Evolutionary conservation across 768 basidiomycete genomes (phyloP).

Genomic region (Lactarius vividus): DNA sequence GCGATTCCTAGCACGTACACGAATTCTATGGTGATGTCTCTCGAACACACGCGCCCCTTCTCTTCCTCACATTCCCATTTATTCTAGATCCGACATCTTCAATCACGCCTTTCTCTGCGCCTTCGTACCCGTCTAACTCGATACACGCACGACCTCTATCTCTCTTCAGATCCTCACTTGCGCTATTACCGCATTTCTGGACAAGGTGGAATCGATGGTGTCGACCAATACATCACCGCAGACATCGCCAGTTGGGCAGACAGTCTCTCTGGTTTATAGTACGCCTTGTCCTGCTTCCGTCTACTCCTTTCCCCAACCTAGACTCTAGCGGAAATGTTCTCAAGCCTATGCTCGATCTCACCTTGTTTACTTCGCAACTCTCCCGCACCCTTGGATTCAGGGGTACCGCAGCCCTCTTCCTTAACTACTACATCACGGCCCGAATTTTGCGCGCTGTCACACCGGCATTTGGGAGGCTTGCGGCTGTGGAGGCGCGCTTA

Average conservation of each 20-base stretch:
- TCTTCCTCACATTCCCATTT: background rate
- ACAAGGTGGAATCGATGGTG: slow-evolving; percentile 51
- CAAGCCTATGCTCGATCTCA: slow-evolving; percentile 86
- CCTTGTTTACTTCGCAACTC: slow-evolving; percentile 91
- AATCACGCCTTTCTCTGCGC: slow-evolving; percentile 78
- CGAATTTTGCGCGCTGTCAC: slow-evolving; percentile 80
- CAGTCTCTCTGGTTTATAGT: slow-evolving; percentile 85
- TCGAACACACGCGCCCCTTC: background rate
- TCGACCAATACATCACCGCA: slow-evolving; percentile 91
- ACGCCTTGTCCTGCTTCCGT: slow-evolving; percentile 34
- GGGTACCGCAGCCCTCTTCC: slow-evolving; percentile 78
- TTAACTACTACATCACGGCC: slow-evolving; percentile 85
- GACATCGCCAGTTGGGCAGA: slow-evolving; percentile 91
- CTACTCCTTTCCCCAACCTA: background rate
- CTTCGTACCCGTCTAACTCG: slow-evolving; percentile 85
- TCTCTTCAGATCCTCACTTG: slow-evolving; percentile 68
- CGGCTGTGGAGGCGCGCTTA: slow-evolving; percentile 81
- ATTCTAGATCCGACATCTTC: slow-evolving; percentile 78
- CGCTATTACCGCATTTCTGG: slow-evolving; percentile 58
- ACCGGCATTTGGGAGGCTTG: slow-evolving; percentile 88
- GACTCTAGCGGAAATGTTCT: slow-evolving; percentile 78
- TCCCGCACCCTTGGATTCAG: slow-evolving; percentile 80
- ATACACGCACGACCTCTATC: slow-evolving; percentile 90
- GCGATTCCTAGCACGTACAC: slow-evolving; percentile 94
- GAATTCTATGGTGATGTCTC: slow-evolving; percentile 73